Evolutionary conservation across 2,329 filamentous ascomycete species (phyloP), one percentile per base, ranked within the genome.

Genomic region (Diaporthe ampelina): DNA sequence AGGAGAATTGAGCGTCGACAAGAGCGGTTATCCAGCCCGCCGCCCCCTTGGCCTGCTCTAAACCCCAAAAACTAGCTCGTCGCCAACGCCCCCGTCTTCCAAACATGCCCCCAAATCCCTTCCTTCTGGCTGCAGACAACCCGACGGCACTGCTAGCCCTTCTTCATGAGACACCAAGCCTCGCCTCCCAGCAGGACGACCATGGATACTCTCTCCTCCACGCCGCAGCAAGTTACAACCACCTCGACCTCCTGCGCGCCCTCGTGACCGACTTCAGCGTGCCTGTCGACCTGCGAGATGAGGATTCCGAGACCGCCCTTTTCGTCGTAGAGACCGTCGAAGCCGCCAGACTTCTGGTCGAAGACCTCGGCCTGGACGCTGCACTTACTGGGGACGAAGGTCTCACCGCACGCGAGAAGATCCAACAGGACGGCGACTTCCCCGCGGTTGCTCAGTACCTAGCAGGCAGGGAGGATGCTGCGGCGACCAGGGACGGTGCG

Each of bases 201-300:
- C 94, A 98, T 80, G 97, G 97, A 79, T 99, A 99, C 86, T 97
- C 95, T 61, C 91, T 98, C 35, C 87, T 98, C 65, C 97, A 99
- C 84, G 97, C 97, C 70, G 95, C 96, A 21, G 93, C 94, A 24
- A 98, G 95, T 78, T 99, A 98, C 88, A 94, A 93, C 81, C 95
- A 98, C 81, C 85, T 94, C 48, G 90, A 94, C 72, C 91, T 99
- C 21, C 89, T 98, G 21, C 92, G 94, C 75, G 84, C 91, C 0
- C 89, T 99, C 8, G 88, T 98, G 37, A 87, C 87, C 61, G 94
- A 96, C 45, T 94, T 95, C 83, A 85, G 91, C 17, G 95, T 96
- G 32, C 87, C 95, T 75, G 90, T 95, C 63, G 93, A 98, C 81
- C 86, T 98, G 70, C 90, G 90, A 77, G 97, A 99, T 81, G 94